Base-by-base conservation (phyloP, 139 green algal genomes). In the Chlorella sp. region DNA sequence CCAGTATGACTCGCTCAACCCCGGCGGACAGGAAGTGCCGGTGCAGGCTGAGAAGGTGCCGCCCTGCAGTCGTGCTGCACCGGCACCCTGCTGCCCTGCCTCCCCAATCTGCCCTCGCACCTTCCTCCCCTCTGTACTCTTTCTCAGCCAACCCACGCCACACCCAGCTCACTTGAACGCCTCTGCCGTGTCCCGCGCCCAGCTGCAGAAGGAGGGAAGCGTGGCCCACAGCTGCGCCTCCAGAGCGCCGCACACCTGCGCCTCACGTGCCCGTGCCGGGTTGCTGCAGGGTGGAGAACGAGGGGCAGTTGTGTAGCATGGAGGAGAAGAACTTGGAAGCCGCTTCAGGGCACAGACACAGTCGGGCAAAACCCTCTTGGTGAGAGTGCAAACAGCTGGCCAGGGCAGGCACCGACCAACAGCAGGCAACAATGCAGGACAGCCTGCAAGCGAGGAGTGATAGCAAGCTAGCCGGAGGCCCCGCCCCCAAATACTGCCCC, bases 151-250 rank as follows among this genome's bases (percentile, higher is more conserved):
- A n/a, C n/a, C n/a, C n/a, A n/a, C 19, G 68, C 21, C 71, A 36
- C 0, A 36, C 14, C 28, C 19, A 78, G n/a, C 22, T 34, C 87
- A 93, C 92, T 28, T 86, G 15, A 94, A 91, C 9, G 86, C 90
- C 16, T 91, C 86, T 18, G 79, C 75, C 24, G 81, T 87, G 91
- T 99, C 97, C 3, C 87, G 69, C 1, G 96, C 92, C 95, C 95
- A 98, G 68, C 79, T 93, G 40, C 90, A 93, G 81, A 99, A 99
- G 18, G 96, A 93, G 21, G 96, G 96, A 69, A 99, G 94, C 42
- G 93, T 93, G 34, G 81, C 83, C 97, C 97, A 99, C n/a, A 99
- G 83, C 95, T 98, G 96, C 22, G 81, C 34, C 85, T 94, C 91
- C 71, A 96, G 84, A 2, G 91, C 87, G 19, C 77, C 76, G 85